These are phyloP conservation scores for Cyberlindnera xishuangbannaensis DNA, from an alignment of 805 yeast species.

Conservation along the genomic window DNA sequence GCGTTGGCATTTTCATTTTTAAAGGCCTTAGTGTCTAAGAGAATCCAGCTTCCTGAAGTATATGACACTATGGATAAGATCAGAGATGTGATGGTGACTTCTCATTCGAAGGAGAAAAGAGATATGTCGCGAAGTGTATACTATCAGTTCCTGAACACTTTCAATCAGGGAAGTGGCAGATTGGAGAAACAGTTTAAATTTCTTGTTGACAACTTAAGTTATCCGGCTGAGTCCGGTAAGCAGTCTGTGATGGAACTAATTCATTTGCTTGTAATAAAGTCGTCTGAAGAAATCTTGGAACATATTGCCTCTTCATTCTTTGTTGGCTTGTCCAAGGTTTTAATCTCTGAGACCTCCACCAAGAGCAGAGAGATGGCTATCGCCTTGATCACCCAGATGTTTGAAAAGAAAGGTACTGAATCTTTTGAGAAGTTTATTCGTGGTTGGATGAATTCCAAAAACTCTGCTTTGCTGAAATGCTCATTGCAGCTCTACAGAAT, in stretches of 20 bases:
- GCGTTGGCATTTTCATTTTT: conserved; percentile 83
- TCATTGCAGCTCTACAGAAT: conserved; percentile 69
- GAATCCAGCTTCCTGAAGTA: conserved; percentile 75
- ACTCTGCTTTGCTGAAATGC: conserved; percentile 54
- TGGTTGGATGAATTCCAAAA: conserved; percentile 58
- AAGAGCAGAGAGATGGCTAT: conserved; percentile 83
- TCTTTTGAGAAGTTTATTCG: conserved; percentile 31
- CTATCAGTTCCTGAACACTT: conserved; percentile 84
- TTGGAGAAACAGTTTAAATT: conserved; percentile 78
- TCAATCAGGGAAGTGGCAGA: conserved; percentile 86
- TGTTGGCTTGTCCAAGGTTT: conserved; percentile 71
- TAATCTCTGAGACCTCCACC: conserved; percentile 70
- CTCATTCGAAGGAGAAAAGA: conserved; percentile 75
- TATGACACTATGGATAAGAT: conserved; percentile 84
- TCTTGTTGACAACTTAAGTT: conserved; percentile 72
- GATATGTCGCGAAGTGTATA: conserved; percentile 80
- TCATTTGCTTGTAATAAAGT: conserved; percentile 60
- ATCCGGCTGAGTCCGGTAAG: conserved; percentile 82
- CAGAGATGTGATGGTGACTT: conserved; percentile 81
- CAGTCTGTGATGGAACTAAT: conserved; percentile 87
- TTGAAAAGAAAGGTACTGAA: conserved; percentile 41
- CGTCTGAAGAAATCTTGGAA: conserved; percentile 51
- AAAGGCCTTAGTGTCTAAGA: conserved; percentile 69
- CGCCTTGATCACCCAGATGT: conserved; percentile 47
- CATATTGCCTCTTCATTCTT: conserved; percentile 73